These are phyloP conservation scores for Calonectria hongkongensis DNA, from an alignment of 2,329 filamentous ascomycete species.

Conservation along the genomic window DNA sequence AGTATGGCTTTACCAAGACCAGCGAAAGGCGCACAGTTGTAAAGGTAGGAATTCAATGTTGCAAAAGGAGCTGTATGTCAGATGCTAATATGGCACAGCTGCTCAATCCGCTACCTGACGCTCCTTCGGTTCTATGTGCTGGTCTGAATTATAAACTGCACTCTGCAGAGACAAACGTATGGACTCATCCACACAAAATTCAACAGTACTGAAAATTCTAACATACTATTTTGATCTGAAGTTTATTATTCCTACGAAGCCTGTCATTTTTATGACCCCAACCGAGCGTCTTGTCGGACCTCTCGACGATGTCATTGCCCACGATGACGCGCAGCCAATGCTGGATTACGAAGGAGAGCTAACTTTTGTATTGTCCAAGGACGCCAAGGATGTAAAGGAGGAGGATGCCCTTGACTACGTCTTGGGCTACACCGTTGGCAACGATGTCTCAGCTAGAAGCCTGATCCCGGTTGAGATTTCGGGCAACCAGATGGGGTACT, in stretches of 20 bases:
- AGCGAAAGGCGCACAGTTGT: neutral
- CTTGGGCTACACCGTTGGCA: conserved; percentile 29
- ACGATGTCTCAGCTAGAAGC: conserved; percentile 29
- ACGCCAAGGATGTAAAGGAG: conserved; percentile 28
- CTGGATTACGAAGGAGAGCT: neutral
- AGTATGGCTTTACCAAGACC: conserved; percentile 6
- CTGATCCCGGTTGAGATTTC: neutral
- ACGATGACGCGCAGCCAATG: conserved; percentile 1
- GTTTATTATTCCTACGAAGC: neutral
- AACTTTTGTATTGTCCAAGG: neutral
- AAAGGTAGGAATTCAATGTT: neutral
- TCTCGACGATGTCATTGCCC: neutral
- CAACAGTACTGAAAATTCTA: neutral
- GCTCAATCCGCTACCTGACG: neutral
- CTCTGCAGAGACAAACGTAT: neutral
- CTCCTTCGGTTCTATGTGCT: neutral
- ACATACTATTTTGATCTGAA: neutral
- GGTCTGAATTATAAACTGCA: conserved; percentile 3
- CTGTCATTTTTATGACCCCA: conserved; percentile 1
- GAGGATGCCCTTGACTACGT: conserved; percentile 27
- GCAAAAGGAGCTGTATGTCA: neutral
- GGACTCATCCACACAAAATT: neutral
- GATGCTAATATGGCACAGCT: neutral
- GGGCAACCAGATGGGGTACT: conserved; percentile 1
- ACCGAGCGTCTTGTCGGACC: conserved; percentile 2